Evolutionary conservation across 2,329 filamentous ascomycete species (phyloP).

Genomic region (Colletotrichum destructivum): DNA sequence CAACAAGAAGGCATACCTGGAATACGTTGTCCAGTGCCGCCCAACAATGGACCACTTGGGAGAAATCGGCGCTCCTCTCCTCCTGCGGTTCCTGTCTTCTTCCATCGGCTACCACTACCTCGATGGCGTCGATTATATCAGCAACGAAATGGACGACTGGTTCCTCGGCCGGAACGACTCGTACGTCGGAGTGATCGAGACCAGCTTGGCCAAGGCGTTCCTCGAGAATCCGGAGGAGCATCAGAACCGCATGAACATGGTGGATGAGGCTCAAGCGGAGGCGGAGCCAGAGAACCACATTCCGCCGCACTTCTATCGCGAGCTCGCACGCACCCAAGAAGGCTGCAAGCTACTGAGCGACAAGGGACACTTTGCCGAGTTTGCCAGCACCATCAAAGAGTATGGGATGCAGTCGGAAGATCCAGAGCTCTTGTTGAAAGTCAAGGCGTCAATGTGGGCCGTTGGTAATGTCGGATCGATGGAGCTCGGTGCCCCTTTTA

Average conservation of each 20-base stretch:
- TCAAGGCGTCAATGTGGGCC: conserved; percentile 97
- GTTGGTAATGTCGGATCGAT: conserved; percentile 98
- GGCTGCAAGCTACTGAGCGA: conserved; percentile 91
- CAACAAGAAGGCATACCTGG: conserved; percentile 90
- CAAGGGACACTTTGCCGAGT: conserved; percentile 97
- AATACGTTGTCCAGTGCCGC: conserved; percentile 96
- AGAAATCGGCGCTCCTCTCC: conserved; percentile 93
- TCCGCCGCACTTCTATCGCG: conserved; percentile 98
- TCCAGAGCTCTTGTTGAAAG: conserved; percentile 87
- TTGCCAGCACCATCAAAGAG: conserved; percentile 89
- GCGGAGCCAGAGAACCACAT: conserved; percentile 77
- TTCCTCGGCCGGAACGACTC: conserved; percentile 95
- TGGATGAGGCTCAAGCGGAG: conserved; percentile 70
- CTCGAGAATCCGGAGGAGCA: conserved; percentile 74
- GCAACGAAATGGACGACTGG: conserved; percentile 99
- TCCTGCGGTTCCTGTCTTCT: conserved; percentile 93
- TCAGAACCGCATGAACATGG: conserved; percentile 71
- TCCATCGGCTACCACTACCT: conserved; percentile 98
- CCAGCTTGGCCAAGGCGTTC: conserved; percentile 91
- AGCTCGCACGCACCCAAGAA: conserved; percentile 92
- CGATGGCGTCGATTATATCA: conserved; percentile 97
- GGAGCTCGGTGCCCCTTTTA: conserved; percentile 94
- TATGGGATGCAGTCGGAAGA: conserved; percentile 90
- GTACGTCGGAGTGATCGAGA: conserved; percentile 96
- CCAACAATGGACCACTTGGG: conserved; percentile 95